These are phyloP conservation scores for Thermomyces lanuginosus DNA, from an alignment of 2,329 filamentous ascomycete genomes.

Conservation along the genomic window DNA sequence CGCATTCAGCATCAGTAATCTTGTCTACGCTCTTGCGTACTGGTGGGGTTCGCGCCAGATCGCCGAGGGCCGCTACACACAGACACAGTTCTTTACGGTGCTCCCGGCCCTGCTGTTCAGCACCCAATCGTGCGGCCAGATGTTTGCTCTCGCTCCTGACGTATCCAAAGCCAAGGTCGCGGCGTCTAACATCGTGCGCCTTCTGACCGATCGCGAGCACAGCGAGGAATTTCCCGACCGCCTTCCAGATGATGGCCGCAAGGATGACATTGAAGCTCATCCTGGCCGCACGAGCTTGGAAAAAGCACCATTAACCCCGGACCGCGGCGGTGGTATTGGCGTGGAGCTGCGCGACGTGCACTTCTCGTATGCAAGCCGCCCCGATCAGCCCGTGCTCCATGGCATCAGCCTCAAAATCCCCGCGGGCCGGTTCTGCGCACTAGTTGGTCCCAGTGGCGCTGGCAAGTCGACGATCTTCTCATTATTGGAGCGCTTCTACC, in stretches of 20 bases:
- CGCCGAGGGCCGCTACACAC: constrained; percentile 42
- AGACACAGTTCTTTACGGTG: constrained; percentile 52
- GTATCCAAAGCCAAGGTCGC: constrained; percentile 47
- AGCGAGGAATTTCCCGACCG: constrained; percentile 11
- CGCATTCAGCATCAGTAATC: constrained; percentile 31
- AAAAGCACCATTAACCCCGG: no score
- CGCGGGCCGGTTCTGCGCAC: constrained; percentile 44
- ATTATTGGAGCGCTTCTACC: constrained; percentile 39
- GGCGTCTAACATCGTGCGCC: constrained; percentile 37
- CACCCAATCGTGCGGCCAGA: constrained; percentile 51
- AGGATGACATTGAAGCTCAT: constrained; percentile 13
- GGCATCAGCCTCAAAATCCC: constrained; percentile 41
- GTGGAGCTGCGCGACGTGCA: constrained; percentile 43
- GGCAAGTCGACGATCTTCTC: constrained; percentile 52
- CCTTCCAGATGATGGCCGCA: constrained; percentile 9
- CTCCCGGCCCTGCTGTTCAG: constrained; percentile 50
- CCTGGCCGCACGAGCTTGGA: no score
- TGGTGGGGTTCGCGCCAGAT: constrained; percentile 59
- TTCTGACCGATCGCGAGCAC: constrained; percentile 19
- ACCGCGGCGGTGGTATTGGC: constrained; percentile 26
- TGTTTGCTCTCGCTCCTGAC: constrained; percentile 54
- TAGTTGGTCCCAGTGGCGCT: constrained; percentile 50
- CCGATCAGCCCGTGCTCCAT: constrained; percentile 40
- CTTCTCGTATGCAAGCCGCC: constrained; percentile 51
- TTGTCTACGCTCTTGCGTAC: constrained; percentile 55